Conservation (phyloP, 352 stramenopile species). For the Globisporangium polare region DNA sequence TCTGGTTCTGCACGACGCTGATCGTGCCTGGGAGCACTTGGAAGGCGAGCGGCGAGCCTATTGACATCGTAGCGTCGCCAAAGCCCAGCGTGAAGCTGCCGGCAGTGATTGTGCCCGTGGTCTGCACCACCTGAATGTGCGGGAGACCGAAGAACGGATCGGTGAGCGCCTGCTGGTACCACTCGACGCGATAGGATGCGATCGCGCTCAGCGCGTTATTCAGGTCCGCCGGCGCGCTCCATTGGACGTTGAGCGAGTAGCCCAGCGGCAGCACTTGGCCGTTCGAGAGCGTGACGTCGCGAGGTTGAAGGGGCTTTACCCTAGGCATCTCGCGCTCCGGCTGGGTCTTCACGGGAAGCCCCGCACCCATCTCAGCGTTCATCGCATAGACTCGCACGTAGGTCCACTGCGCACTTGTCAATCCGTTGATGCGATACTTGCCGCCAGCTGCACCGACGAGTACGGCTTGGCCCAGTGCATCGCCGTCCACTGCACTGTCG, state of each 20-base stretch:
- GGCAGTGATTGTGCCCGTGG: constrained; percentile 37
- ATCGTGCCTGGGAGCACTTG: constrained; percentile 47
- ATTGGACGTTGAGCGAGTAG: constrained; percentile 48
- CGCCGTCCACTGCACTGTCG: constrained; percentile 53
- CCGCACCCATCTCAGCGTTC: constrained; percentile 52
- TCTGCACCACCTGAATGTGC: constrained; percentile 51
- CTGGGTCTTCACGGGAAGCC: constrained; percentile 33
- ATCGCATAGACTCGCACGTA: constrained; percentile 73
- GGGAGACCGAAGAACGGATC: constrained; percentile 55
- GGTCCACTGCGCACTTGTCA: constrained; percentile 42
- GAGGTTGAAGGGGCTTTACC: constrained; percentile 39
- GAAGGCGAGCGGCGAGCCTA: constrained; percentile 12
- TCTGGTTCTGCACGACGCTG: constrained; percentile 43
- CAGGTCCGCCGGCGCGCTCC: constrained; percentile 32
- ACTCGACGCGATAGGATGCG: constrained; percentile 58
- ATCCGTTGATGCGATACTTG: constrained; percentile 44
- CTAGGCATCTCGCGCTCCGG: constrained; percentile 64
- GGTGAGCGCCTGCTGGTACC: constrained; percentile 54
- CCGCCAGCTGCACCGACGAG: constrained; percentile 17
- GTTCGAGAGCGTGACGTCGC: constrained; percentile 34
- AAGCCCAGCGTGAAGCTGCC: constrained; percentile 71
- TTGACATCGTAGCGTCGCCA: constrained; percentile 20
- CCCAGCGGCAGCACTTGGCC: constrained; percentile 33
- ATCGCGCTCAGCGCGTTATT: constrained; percentile 11
- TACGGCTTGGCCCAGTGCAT: constrained; percentile 43